phyloP scores from a whole-genome alignment of 2,329 filamentous ascomycete genomes.

The Penicillium hesseltinei region DNA sequence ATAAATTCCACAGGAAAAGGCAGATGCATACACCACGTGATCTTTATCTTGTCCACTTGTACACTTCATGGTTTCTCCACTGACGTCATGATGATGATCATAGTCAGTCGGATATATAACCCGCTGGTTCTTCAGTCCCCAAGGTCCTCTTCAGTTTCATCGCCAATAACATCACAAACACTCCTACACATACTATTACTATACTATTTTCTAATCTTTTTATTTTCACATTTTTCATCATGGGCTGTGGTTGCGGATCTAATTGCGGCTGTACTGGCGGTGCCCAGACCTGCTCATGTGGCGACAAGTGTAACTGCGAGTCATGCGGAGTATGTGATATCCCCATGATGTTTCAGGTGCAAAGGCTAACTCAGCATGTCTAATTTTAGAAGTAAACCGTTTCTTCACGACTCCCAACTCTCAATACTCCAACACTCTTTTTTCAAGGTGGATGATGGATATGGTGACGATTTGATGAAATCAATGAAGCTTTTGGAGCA shows the following conservation, averaged over 20 bases:
- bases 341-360: not conserved
- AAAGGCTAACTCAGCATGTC: constrained; percentile 8
- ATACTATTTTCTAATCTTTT: not conserved
- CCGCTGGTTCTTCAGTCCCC: not conserved
- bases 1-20: too few relatives aligned
- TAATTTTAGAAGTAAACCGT: constrained; percentile 25
- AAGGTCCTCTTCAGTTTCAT: not conserved
- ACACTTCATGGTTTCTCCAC: not conserved
- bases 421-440: not conserved
- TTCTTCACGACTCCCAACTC: not conserved
- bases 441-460: not conserved
- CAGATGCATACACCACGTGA: too few relatives aligned
- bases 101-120: constrained; percentile 16
- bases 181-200: too few relatives aligned
- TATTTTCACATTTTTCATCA: constrained; percentile 15
- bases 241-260: constrained; percentile 38
- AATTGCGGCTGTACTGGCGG: constrained; percentile 36
- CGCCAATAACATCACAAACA: too few relatives aligned
- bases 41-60: too few relatives aligned
- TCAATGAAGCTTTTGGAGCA: not conserved
- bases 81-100: constrained; percentile 25
- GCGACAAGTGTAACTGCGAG: constrained; percentile 36
- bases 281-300: constrained; percentile 34
- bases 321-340: constrained; percentile 40
- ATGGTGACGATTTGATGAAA: not conserved